phyloP scores from a whole-genome alignment of 2,329 filamentous ascomycete species.

The Alternaria triticina region DNA sequence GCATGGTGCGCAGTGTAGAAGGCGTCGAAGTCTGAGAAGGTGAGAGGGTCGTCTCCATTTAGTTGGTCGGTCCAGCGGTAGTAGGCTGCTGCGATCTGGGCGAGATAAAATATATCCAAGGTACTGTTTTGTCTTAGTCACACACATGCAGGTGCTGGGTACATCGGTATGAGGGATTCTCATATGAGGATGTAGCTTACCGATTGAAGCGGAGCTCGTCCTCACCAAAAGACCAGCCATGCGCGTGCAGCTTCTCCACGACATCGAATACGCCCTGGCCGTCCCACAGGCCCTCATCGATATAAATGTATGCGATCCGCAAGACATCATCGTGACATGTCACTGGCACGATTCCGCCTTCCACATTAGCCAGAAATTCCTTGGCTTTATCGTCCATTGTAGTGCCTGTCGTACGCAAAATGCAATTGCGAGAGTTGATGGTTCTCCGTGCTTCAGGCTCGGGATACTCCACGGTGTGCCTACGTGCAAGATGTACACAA shows the following conservation, averaged over 20 bases:
- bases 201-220: conserved; percentile 7
- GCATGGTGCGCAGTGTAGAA: background rate
- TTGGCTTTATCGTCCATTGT: background rate
- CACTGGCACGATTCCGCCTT: conserved; percentile 2
- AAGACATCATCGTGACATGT: conserved; percentile 3
- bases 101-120: conserved; percentile 6
- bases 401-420: background rate
- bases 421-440: background rate
- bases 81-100: conserved; percentile 6
- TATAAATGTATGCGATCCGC: conserved; percentile 2
- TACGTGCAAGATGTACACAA: too few species aligned
- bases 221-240: conserved; percentile 9
- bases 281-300: background rate
- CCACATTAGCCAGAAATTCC: background rate
- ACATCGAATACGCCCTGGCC: conserved; percentile 5
- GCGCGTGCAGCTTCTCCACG: conserved; percentile 8
- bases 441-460: too few species aligned
- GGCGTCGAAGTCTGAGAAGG: background rate
- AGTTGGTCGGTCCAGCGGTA: conserved; percentile 1
- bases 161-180: conserved; percentile 2
- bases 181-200: conserved; percentile 6
- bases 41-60: background rate
- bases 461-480: too few species aligned
- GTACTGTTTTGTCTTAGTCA: background rate
- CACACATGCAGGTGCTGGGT: background rate